Percentiles rank a stretch among this genome's conserved stretches.
phyloP scores from a whole-genome alignment of 2,329 filamentous ascomycete species.

The Chrysoporthe austroafricana region DNA sequence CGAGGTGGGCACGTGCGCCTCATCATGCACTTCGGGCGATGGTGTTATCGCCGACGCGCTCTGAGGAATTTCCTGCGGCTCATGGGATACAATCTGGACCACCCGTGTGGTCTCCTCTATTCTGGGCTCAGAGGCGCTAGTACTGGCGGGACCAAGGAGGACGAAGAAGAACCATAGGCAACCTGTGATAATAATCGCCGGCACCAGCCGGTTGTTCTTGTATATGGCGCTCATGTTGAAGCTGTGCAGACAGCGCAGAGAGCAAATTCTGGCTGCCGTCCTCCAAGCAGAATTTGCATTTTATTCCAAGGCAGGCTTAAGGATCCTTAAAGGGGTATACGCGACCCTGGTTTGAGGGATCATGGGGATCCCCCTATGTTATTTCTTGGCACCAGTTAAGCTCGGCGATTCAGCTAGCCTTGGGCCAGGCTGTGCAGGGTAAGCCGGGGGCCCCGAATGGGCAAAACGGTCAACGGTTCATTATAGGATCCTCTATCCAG shows the following conservation, averaged over 20 bases:
- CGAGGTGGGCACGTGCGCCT: neutral
- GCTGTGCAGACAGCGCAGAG: neutral
- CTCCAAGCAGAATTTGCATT: neutral
- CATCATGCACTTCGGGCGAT: neutral
- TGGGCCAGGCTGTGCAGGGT: neutral
- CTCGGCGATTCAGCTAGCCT: neutral
- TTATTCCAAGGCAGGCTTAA: neutral
- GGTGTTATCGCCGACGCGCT: neutral
- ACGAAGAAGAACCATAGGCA: constrained; percentile 34
- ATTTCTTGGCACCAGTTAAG: neutral
- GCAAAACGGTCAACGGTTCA: neutral
- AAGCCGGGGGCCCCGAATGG: neutral
- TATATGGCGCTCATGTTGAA: constrained; percentile 29
- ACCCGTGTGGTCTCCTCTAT: neutral
- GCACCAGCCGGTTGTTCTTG: constrained; percentile 35
- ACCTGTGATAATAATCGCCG: constrained; percentile 33
- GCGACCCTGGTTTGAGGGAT: neutral
- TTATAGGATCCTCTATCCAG: neutral
- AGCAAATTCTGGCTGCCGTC: neutral
- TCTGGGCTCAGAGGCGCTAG: neutral
- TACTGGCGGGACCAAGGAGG: constrained; percentile 27
- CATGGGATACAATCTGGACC: neutral
- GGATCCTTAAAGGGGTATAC: neutral
- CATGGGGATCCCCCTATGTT: neutral
- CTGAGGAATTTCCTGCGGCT: neutral